A percentile compares a stretch with the other conserved stretches of the same genome.
Conservation (phyloP, 2,329 filamentous ascomycete species). For the Colletotrichum chrysophilum region DNA sequence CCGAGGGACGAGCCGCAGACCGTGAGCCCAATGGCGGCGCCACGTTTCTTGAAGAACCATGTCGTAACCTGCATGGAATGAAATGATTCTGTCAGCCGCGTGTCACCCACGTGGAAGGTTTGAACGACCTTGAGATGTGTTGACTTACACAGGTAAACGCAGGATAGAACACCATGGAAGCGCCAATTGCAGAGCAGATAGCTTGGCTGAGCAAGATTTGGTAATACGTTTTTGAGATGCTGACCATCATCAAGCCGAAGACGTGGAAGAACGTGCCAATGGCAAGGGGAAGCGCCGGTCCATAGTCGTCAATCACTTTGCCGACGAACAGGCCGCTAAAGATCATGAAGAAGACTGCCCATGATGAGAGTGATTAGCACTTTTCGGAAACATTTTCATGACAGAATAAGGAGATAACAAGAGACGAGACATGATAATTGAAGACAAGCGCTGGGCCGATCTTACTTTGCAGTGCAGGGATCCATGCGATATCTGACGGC, state of each 20-base stretch:
- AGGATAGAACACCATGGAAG: conserved; percentile 34
- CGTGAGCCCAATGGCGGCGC: conserved; percentile 30
- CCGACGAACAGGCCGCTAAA: conserved; percentile 62
- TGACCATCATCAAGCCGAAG: conserved; percentile 68
- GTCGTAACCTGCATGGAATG: not conserved
- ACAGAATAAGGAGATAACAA: too few species aligned
- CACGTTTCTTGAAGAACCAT: conserved; percentile 29
- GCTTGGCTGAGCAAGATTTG: conserved; percentile 43
- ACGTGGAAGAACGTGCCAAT: conserved; percentile 60
- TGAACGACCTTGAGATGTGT: fast-evolving
- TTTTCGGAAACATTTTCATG: too few species aligned
- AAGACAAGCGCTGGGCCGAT: not conserved
- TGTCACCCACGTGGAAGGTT: not conserved
- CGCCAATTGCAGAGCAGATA: conserved; percentile 40
- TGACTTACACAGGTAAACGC: not conserved
- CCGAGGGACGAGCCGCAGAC: conserved; percentile 34
- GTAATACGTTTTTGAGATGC: conserved; percentile 45
- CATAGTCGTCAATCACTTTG: conserved; percentile 65
- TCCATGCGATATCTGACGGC: conserved; percentile 62
- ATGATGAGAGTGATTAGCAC: not conserved
- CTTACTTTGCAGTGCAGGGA: conserved; percentile 31
- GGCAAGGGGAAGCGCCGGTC: conserved; percentile 59
- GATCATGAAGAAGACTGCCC: not conserved
- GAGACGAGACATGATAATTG: too few species aligned
- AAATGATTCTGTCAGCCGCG: not conserved